Percentiles rank a stretch among this genome's conserved stretches.
Evolutionary conservation across 2,329 filamentous ascomycete genomes (phyloP).

Genomic region (Falciphora oryzae): DNA sequence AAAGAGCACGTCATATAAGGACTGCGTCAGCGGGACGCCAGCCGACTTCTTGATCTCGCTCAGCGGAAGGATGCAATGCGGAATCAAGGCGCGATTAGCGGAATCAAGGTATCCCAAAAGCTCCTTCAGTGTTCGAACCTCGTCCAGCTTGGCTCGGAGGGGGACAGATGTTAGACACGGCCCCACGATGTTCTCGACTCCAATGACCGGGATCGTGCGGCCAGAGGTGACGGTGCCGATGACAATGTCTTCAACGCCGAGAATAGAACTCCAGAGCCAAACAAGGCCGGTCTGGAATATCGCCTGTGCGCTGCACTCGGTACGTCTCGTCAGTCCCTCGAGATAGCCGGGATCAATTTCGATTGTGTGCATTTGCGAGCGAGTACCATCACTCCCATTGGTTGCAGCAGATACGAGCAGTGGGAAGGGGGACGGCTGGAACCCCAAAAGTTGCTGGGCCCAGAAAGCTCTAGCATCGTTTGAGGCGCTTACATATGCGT

Average conservation of each 20-base stretch:
- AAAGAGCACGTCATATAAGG: constrained; percentile 71
- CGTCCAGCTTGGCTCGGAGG: constrained; percentile 55
- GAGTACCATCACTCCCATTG: constrained; percentile 16
- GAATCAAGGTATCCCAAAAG: constrained; percentile 59
- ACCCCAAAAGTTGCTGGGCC: constrained; percentile 57
- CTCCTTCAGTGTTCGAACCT: constrained; percentile 47
- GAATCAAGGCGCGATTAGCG: constrained; percentile 59
- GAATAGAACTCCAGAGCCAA: constrained; percentile 59
- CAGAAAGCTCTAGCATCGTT: constrained; percentile 57
- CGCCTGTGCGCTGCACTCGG: constrained; percentile 58
- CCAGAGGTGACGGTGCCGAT: constrained; percentile 81
- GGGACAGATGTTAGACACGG: constrained; percentile 76
- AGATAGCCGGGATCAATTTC: constrained; percentile 28
- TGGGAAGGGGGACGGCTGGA: constrained; percentile 50
- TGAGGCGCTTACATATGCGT: constrained; percentile 21
- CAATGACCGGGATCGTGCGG: constrained; percentile 63
- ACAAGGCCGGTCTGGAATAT: constrained; percentile 69
- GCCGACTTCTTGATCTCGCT: constrained; percentile 61
- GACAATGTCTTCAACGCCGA: constrained; percentile 59
- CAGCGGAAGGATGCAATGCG: constrained; percentile 58
- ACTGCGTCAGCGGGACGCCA: constrained; percentile 45
- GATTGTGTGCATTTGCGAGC: constrained; percentile 19
- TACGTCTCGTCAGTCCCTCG: constrained; percentile 28
- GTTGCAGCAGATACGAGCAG: constrained; percentile 40
- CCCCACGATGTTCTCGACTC: constrained; percentile 68